A percentile compares a stretch with the other conserved stretches of the same genome.
Conservation (phyloP, 1,139 yeast species). For the Yamadazyma diddensiae region DNA sequence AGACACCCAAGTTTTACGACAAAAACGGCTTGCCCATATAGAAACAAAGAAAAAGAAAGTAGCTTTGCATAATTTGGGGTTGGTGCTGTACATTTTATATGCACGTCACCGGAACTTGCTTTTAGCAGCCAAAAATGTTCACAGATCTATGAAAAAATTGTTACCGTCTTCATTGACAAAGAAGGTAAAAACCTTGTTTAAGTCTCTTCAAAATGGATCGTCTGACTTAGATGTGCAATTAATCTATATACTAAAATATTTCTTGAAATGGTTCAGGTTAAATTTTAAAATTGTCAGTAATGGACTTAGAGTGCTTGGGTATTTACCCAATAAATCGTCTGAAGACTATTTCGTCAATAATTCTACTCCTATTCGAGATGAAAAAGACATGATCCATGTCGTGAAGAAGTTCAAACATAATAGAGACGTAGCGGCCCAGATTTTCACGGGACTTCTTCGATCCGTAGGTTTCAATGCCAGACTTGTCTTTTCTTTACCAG, state of each 20-base stretch:
- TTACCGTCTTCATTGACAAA: conserved; percentile 24
- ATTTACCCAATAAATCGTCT: conserved; percentile 11
- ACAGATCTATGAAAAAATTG: conserved; percentile 23
- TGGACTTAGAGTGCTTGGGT: conserved; percentile 36
- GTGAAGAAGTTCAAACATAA: conserved; percentile 30
- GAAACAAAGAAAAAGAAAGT: conserved; percentile 12
- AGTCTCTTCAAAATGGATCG: conserved; percentile 7
- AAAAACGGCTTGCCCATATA: conserved; percentile 3
- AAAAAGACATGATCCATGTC: conserved; percentile 16
- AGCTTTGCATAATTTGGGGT: conserved; percentile 25
- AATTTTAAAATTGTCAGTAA: conserved; percentile 32
- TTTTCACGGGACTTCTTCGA: conserved; percentile 32
- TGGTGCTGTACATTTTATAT: conserved; percentile 25
- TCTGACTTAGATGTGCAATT: conserved; percentile 20
- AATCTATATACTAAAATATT: conserved; percentile 31
- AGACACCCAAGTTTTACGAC: not conserved
- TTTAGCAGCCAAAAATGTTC: conserved; percentile 20
- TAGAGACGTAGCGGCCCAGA: conserved; percentile 37
- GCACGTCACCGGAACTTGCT: conserved; percentile 24
- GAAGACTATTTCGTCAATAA: conserved; percentile 21
- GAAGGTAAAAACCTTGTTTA: conserved; percentile 18
- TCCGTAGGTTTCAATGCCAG: conserved; percentile 33
- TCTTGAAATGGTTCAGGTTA: conserved; percentile 38
- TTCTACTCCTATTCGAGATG: conserved; percentile 14
- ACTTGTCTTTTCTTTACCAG: conserved; percentile 34